Evolutionary conservation across 768 basidiomycete species (phyloP), one percentile per base, ranked within the genome.

Genomic region (Russula emetica): DNA sequence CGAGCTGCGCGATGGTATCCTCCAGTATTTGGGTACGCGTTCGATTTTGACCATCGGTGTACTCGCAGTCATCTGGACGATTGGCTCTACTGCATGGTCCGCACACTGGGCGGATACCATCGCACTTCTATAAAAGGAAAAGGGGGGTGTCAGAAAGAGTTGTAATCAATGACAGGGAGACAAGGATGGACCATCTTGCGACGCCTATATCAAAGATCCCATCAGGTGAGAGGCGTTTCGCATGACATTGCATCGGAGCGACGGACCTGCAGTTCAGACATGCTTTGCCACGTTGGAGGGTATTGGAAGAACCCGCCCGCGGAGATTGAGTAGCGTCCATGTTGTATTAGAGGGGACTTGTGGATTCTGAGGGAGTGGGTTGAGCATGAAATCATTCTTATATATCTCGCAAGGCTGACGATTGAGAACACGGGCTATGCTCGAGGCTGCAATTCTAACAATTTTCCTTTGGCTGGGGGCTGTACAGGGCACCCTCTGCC

Each of bases 1-100:
- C 80, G 57, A 87, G 73, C 32, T 82, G 77, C 1, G 78, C 75
- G 32, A 87, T 76, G 2, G 82, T 81, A 38, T 87, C 85, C 70
- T 86, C 84, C 30, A 87, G 72, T 20, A 77, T 78, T 69, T 84
- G 77, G 3, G 83, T 86, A 61, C 85, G 76, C 28, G 85, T 81
- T 63, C 84, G 79, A 58, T 78, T 78, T 53, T 80, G 81, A 5
- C 83, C 83, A 68, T 87, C 86, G 5, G 82, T 77, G 71, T 86
- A 88, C 73, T 87, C 85, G 71, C 86, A 88, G n/a, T 84, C 83
- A 53, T 86, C 85, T 42, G 79, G 78, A 61, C 84, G 82, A 40
- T 84, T 82, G 44, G 82, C 80, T 9, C 77, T 74, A 40, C 75
- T 71, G 74, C 86, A 88, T 47, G 82, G 85, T 0, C 84, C 83